phyloP scores from a whole-genome alignment of 2,329 filamentous ascomycete species.

The Alternaria sp. region DNA sequence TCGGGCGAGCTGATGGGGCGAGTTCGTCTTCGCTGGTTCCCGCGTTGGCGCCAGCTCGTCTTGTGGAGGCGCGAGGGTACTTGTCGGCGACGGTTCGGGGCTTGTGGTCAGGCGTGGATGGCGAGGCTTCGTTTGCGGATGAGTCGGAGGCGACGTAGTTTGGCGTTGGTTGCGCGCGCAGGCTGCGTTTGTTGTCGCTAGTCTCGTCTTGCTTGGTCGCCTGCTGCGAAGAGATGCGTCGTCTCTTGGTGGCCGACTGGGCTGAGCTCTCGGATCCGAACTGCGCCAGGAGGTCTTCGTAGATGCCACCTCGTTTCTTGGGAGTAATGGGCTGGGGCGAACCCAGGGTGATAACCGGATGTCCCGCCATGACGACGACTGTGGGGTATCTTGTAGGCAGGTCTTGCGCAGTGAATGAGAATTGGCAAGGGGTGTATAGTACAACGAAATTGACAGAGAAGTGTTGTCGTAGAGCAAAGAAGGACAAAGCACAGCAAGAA shows the following conservation, averaged over 20 bases:
- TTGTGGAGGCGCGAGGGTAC: background rate
- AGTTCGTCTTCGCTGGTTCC: slow-evolving; percentile 36
- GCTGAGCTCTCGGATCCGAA: slow-evolving; percentile 40
- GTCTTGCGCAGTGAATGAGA: background rate
- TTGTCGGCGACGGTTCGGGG: background rate
- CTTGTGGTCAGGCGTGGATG: background rate
- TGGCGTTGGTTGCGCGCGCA: slow-evolving; percentile 5
- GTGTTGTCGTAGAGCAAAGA: background rate
- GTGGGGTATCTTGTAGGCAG: background rate
- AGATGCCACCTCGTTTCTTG: slow-evolving; percentile 30
- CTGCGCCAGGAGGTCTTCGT: slow-evolving; percentile 33
- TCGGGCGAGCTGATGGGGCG: slow-evolving; percentile 14
- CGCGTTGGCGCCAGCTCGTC: background rate
- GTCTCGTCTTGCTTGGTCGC: background rate
- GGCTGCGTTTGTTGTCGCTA: slow-evolving; percentile 19
- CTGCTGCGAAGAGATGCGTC: slow-evolving; percentile 21
- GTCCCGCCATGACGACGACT: slow-evolving; percentile 25
- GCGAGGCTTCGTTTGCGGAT: slow-evolving; percentile 1
- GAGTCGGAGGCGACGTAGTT: slow-evolving; percentile 10
- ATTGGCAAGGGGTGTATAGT: background rate
- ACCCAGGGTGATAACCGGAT: slow-evolving; percentile 17
- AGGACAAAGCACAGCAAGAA: background rate
- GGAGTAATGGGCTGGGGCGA: slow-evolving; percentile 34
- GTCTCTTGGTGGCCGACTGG: slow-evolving; percentile 40
- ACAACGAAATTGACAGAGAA: background rate